A percentile compares a stretch with the other conserved stretches of the same genome.
Evolutionary conservation across 2,329 filamentous ascomycete species (phyloP).

Genomic region (Beauveria asiatica): DNA sequence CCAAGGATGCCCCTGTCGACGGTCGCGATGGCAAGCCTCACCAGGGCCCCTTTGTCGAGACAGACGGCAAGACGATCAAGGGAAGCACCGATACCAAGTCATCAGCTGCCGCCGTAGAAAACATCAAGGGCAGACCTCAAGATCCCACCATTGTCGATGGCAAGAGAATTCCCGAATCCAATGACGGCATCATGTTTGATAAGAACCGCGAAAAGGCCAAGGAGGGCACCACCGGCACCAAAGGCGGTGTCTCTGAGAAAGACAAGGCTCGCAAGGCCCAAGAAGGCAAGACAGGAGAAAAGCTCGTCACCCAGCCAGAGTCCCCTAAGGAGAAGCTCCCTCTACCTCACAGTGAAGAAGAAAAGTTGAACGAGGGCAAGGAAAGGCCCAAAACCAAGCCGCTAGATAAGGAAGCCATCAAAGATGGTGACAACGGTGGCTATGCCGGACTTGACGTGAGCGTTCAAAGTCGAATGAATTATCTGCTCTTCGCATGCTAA

Average conservation of each 20-base stretch:
- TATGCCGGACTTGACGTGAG: constrained; percentile 31
- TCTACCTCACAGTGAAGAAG: constrained; percentile 70
- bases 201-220: constrained; percentile 67
- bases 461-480: constrained; percentile 10
- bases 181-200: constrained; percentile 90
- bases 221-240: constrained; percentile 78
- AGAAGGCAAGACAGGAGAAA: constrained; percentile 57
- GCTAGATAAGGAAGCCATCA: constrained; percentile 32
- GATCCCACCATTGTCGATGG: constrained; percentile 49
- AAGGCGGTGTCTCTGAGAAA: constrained; percentile 84
- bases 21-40: constrained; percentile 92
- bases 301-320: constrained; percentile 65
- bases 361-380: constrained; percentile 47
- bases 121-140: constrained; percentile 40
- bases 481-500: neutral
- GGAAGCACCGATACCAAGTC: constrained; percentile 20
- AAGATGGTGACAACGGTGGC: constrained; percentile 26
- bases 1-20: constrained; percentile 80
- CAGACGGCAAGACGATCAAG: constrained; percentile 27
- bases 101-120: constrained; percentile 20
- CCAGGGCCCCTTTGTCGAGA: constrained; percentile 69
- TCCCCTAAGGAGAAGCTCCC: constrained; percentile 80
- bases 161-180: constrained; percentile 52
- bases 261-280: constrained; percentile 64
- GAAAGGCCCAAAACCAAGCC: constrained; percentile 30